A percentile compares a stretch with the other conserved stretches of the same genome.
Conservation (phyloP, 495 filamentous ascomycete genomes). For the Talaromyces liani region DNA sequence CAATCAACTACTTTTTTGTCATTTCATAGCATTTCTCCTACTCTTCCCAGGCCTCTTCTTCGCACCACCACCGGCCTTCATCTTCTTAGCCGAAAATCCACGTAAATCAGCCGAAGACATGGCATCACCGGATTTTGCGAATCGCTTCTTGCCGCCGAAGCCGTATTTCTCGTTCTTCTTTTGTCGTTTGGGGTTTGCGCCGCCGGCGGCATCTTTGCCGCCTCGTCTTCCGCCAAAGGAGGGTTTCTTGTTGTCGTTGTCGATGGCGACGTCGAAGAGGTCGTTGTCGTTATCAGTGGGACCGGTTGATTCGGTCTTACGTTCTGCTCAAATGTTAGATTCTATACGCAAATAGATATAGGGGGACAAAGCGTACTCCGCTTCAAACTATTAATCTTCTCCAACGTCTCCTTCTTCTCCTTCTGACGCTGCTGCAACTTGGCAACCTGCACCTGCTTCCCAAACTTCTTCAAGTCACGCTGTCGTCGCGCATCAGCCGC, state of each 20-base stretch:
- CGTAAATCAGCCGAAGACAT: conserved; percentile 67
- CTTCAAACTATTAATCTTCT: conserved; percentile 90
- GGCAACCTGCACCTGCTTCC: conserved; percentile 95
- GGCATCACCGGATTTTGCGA: conserved; percentile 82
- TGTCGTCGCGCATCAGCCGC: conserved; percentile 83
- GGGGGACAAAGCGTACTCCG: conserved; percentile 53
- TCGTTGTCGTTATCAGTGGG: conserved; percentile 67
- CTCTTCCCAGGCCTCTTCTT: conserved; percentile 59
- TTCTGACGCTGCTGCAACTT: conserved; percentile 90
- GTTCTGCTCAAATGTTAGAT: conserved; percentile 49
- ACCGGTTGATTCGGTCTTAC: conserved; percentile 61
- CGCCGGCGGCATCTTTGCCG: conserved; percentile 25
- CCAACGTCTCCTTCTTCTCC: conserved; percentile 81
- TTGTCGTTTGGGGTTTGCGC: conserved; percentile 60
- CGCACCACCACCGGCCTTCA: conserved; percentile 51
- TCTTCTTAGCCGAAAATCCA: conserved; percentile 71
- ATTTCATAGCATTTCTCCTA: conserved; percentile 37
- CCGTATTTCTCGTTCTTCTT: conserved; percentile 93
- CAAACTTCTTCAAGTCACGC: conserved; percentile 97
- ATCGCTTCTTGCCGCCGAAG: conserved; percentile 89
- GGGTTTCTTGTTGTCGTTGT: conserved; percentile 57
- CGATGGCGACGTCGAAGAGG: conserved; percentile 90
- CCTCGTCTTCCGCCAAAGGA: conserved; percentile 23
- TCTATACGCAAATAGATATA: not conserved
- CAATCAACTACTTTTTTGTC: not conserved